Conservation (phyloP, 768 basidiomycete genomes). For the Pleurotus djamor region DNA sequence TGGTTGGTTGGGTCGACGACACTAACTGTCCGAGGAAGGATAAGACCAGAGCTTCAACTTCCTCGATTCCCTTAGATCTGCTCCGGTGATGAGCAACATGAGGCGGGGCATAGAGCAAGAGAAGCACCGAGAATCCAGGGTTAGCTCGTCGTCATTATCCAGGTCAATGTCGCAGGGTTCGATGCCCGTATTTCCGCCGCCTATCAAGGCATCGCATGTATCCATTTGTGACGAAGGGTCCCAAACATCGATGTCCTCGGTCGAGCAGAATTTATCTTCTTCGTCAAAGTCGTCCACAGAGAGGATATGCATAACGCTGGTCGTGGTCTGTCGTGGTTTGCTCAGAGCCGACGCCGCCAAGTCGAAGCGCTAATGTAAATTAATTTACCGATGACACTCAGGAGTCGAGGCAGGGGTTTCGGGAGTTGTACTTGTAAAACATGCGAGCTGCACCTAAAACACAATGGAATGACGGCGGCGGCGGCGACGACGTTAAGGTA, state of each 20-base stretch:
- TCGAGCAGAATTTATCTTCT: not conserved
- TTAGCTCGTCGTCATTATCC: slow-evolving; percentile 1
- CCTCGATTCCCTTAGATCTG: slow-evolving; percentile 5
- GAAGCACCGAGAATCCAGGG: slow-evolving; percentile 1
- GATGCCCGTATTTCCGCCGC: slow-evolving; percentile 3
- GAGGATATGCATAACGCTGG: not conserved
- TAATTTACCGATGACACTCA: not conserved
- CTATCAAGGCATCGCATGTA: not conserved
- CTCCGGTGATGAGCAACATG: not conserved
- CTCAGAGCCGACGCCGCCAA: not conserved
- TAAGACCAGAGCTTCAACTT: slow-evolving; percentile 25
- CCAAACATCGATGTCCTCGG: not conserved
- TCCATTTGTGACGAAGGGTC: not conserved
- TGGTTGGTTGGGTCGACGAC: not conserved
- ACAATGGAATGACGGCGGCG: slow-evolving; percentile 5
- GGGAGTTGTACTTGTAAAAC: not conserved
- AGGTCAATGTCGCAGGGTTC: not conserved
- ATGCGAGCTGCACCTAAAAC: slow-evolving; percentile 2
- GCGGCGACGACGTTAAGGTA: slow-evolving; percentile 8
- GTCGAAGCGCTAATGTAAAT: not conserved
- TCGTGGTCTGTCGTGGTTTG: not conserved
- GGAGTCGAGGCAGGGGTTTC: not conserved
- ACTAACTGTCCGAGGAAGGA: slow-evolving; percentile 28
- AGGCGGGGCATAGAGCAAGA: not conserved
- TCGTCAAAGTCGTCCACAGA: not conserved